Evolutionary conservation across 2,329 filamentous ascomycete species (phyloP).

Genomic region (Exophiala xenobiotica): DNA sequence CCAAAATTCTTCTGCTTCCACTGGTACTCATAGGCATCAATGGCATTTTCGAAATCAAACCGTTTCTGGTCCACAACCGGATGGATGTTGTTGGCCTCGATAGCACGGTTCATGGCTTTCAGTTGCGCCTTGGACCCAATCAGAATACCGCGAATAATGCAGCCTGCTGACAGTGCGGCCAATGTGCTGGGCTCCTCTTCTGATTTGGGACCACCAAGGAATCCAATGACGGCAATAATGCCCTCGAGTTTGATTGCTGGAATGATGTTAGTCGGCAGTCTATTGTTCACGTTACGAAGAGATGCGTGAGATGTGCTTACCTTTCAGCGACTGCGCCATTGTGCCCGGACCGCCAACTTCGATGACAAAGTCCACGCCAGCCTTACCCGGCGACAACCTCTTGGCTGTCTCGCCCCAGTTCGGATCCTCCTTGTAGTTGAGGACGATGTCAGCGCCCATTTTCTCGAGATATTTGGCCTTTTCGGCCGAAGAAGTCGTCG

Average conservation of each 20-base stretch:
- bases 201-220: constrained; percentile 46
- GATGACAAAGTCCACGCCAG: constrained; percentile 62
- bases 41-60: constrained; percentile 53
- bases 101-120: constrained; percentile 59
- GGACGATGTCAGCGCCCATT: constrained; percentile 57
- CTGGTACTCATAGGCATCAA: constrained; percentile 57
- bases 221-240: constrained; percentile 53
- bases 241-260: constrained; percentile 50
- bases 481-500: constrained; percentile 57
- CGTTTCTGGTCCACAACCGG: constrained; percentile 60
- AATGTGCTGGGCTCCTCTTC: constrained; percentile 51
- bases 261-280: not conserved
- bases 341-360: constrained; percentile 68
- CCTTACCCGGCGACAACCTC: constrained; percentile 48
- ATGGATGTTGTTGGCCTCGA: constrained; percentile 60
- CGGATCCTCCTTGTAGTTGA: constrained; percentile 61
- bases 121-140: constrained; percentile 58
- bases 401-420: constrained; percentile 63
- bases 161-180: constrained; percentile 51
- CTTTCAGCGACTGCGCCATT: constrained; percentile 54
- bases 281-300: not conserved
- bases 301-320: constrained; percentile 1
- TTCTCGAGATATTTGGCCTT: constrained; percentile 55
- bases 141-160: constrained; percentile 58
- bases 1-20: constrained; percentile 57